Evolutionary conservation across 345 rosid species (phyloP), one percentile per base, ranked within the genome.

Genomic region (Camelina neglecta): DNA sequence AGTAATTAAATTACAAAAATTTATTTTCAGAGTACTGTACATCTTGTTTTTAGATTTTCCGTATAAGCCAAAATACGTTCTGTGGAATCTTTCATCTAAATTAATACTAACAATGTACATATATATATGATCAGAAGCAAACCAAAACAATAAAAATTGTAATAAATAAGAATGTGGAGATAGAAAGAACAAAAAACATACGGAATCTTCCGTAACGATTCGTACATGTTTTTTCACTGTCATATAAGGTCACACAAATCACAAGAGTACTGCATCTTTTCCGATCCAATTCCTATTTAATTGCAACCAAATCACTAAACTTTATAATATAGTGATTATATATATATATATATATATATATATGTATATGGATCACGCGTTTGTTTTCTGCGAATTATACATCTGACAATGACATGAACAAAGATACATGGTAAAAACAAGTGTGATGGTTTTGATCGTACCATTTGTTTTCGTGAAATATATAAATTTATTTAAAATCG

Each of bases 171-270:
- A 33, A 21, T 51, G 48, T 50, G 50, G 21, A 57, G 57, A 57
- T 66, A 58, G 36, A 64, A 51, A 3, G 9, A 42, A 69, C 51
- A 29, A 48, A 49, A 8, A 7, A 35, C 2, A 35, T 63, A 76
- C 53, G 36, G 71, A 70, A 70, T 76, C 60, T 76, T 76, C 72
- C 72, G 75, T 76, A 70, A 36, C 65, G 66, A 70, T 63, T 77
- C 80, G 76, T 77, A 77, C 76, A 77, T 57, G 72, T 71, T 68
- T 35, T 35, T 68, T 64, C 60, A 71, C 38, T 70, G 66, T 48
- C 59, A 63, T 64, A 69, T 26, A 63, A 7, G n/a, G 60, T 48
- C 71, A 63, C 71, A 63, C 56, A 31, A 35, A 75, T 41, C 62
- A 68, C 74, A 75, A 53, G 29, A 60, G 31, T 29, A 29, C 56